Evolutionary conservation across 1,284 basidiomycete genomes (phyloP), one percentile per base, ranked within the genome.

Genomic region (Lignosus rhinocerotis): DNA sequence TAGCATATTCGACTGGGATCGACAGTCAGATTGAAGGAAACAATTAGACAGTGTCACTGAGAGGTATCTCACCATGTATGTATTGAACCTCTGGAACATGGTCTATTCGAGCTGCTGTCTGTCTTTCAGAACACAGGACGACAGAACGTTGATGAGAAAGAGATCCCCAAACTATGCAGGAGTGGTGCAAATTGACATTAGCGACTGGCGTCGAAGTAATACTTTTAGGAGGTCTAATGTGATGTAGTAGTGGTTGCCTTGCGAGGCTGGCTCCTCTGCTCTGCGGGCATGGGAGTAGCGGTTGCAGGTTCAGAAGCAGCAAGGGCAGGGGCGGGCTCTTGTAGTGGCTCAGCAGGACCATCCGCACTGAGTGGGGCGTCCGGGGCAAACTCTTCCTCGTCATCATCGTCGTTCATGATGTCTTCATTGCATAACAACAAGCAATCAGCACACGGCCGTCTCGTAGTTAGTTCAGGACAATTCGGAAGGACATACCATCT

Each of bases 401-500:
- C 69, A 7, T 72, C 70, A 46, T 72, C 70, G 47, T 72, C 70
- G 43, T 62, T 59, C 67, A 70, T 70, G 43, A 70, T 70, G 39
- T 72, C 69, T 72, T 43, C 33, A 44, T 10, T n/a, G 7, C 7
- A 17, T 12, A 10, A 12, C 33, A 1, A 6, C 33, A 17, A 25
- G 25, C 25, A 4, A 31, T 54, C 38, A 48, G 30, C 7, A 38
- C 34, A 42, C 34, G 25, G 2, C 41, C 11, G 25, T 14, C 14
- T 3, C 25, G 9, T 21, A 48, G 9, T 48, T 7, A 6, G 16
- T n/a, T 14, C 44, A 33, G 2, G 16, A 10, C 16, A 14, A 58
- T 2, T 25, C 2, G 25, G 10, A 44, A 34, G 11, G 9, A 16
- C 7, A 73, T 70, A 94, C 94, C 96, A 69, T 95, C 93, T 31